phyloP scores from a whole-genome alignment of 2,329 filamentous ascomycete species.

The Pleochaeta shiraiana region DNA sequence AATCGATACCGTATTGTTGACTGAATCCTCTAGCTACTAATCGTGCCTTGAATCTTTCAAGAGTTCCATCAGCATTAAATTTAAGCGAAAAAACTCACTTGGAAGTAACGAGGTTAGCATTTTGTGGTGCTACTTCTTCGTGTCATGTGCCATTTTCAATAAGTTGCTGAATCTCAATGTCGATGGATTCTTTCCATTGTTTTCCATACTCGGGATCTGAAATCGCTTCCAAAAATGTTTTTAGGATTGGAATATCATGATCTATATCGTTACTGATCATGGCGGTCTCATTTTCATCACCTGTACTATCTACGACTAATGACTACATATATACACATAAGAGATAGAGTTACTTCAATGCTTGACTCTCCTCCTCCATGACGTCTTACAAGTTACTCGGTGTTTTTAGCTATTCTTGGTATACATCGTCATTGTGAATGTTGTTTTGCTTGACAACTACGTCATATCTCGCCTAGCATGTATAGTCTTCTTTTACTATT shows the following conservation, averaged over 20 bases:
- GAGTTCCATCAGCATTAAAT: background rate
- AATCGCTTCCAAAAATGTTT: background rate
- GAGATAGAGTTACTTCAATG: too few relatives aligned
- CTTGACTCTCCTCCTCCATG: too few relatives aligned
- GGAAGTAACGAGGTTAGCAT: background rate
- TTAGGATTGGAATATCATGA: background rate
- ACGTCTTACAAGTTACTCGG: too few relatives aligned
- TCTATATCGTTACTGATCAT: background rate
- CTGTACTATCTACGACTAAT: background rate
- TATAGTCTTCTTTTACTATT: too few relatives aligned
- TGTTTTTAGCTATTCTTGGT: too few relatives aligned
- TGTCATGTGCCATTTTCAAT: conserved; percentile 3
- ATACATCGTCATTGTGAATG: too few relatives aligned
- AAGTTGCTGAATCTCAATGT: background rate
- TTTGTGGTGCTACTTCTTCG: background rate
- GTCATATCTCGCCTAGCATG: too few relatives aligned
- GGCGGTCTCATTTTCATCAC: background rate
- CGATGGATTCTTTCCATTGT: background rate
- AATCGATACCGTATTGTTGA: background rate
- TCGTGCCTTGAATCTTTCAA: background rate
- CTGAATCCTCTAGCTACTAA: background rate
- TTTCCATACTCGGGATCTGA: background rate
- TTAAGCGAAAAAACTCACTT: conserved; percentile 5
- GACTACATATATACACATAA: too few relatives aligned
- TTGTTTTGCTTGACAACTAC: too few relatives aligned